Evolutionary conservation across 305 asterid species (phyloP), one percentile per base, ranked within the genome.

Genomic region (Coffea humblotiana): DNA sequence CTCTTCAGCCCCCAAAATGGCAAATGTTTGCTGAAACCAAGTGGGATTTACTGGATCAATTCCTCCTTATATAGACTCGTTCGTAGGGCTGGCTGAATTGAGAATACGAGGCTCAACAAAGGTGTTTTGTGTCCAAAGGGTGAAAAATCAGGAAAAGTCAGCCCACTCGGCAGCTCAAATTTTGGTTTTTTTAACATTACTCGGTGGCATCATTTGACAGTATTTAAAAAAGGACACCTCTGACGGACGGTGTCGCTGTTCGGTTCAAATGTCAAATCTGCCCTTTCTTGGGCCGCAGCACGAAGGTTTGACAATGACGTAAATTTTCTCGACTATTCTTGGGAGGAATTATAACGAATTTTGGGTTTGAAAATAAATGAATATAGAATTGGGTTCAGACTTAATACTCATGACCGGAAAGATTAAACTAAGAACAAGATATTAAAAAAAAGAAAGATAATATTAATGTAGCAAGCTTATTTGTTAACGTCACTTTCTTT

Each of bases 261-360:
- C 21, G 27, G 40, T 60, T 72, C 65, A 79, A 71, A 60, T 76
- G 84, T 68, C 80, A 71, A 81, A 76, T 76, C 48, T 81, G 68
- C 77, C 80, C 77, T 76, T 81, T 32, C 67, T 60, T 35, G 77
- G 37, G 72, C 77, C 77, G 60, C 61, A 60, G 48, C 35, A 40
- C 8, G 56, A 54, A 56, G 27, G 14, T 67, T 61, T 65, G 43
- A 65, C 43, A 29, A 27, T 14, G 70, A 29, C 43, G 0, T 25
- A 11, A 65, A 64, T 64, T 27, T 27, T 65, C 19, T 27, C 19
- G 43, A 65, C 70, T 65, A 27, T 65, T 64, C 70, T 3, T 63
- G 13, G 37, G 69, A 64, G 40, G 18, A 64, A 64, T 2, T 11
- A 64, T 64, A 64, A 63, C 1, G 14, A n/a, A 63, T 8, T 10